phyloP scores from a whole-genome alignment of 345 rosid genomes.

The Hibiscus tridactylites region DNA sequence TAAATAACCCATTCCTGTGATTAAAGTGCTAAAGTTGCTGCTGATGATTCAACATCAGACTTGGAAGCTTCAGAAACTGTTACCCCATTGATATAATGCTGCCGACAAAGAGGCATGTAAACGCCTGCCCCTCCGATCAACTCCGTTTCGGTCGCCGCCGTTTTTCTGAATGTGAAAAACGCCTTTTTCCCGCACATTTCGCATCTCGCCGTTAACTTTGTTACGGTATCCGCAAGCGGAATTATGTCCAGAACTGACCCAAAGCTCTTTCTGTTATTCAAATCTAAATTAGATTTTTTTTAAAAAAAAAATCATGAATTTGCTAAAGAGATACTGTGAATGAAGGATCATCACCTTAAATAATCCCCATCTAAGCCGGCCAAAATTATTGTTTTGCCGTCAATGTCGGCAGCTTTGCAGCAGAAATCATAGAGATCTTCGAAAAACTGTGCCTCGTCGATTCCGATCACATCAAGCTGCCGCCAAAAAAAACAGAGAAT shows the following conservation, averaged over 20 bases:
- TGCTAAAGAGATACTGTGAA: too few species aligned
- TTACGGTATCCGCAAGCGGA: conserved; percentile 74
- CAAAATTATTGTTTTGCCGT: conserved; percentile 64
- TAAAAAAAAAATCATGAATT: neutral
- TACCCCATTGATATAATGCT: conserved; percentile 54
- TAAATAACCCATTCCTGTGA: neutral
- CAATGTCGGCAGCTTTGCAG: conserved; percentile 69
- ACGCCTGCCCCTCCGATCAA: conserved; percentile 71
- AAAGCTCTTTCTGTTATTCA: conserved; percentile 62
- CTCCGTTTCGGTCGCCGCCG: conserved; percentile 49
- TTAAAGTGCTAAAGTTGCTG: conserved; percentile 17
- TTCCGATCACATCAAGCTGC: conserved; percentile 87
- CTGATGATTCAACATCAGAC: conserved; percentile 20
- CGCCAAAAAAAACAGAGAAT: neutral
- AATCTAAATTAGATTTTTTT: neutral
- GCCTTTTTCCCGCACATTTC: conserved; percentile 77
- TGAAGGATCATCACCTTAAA: conserved; percentile 40
- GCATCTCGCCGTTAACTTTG: conserved; percentile 72
- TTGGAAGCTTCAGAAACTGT: conserved; percentile 31
- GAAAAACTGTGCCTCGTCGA: conserved; percentile 92
- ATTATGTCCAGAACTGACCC: conserved; percentile 76
- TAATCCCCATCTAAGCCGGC: conserved; percentile 94
- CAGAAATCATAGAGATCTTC: conserved; percentile 93
- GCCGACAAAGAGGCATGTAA: conserved; percentile 90
- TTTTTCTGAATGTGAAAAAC: conserved; percentile 72